Evolutionary conservation across 73 alveolate genomes (phyloP).

Genomic region (Durusdinium trenchii): DNA sequence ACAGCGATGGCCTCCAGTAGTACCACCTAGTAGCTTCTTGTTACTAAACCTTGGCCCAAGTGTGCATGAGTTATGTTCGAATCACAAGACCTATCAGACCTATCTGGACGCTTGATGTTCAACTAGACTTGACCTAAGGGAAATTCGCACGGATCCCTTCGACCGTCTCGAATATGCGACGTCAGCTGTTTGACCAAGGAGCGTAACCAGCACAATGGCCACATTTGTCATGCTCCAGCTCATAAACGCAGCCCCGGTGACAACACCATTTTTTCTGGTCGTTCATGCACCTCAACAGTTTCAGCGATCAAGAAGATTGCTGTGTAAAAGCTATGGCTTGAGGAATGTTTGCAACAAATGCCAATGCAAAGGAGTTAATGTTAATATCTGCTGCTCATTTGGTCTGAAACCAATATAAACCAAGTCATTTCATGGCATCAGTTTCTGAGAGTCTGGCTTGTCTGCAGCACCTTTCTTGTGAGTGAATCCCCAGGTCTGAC

Average conservation of each 20-base stretch:
- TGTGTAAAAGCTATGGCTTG: neutral
- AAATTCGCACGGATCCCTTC: neutral
- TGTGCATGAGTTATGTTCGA: neutral
- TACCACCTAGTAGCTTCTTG: neutral
- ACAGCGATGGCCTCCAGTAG: neutral
- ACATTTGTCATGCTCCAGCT: conserved; percentile 58
- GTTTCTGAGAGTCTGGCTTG: neutral
- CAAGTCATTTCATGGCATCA: neutral
- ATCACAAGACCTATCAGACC: neutral
- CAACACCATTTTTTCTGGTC: conserved; percentile 42
- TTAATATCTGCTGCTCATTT: neutral
- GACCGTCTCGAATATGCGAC: neutral
- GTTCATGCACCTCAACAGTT: conserved; percentile 14
- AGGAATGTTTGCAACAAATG: neutral
- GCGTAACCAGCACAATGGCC: conserved; percentile 58
- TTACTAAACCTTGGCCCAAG: no score
- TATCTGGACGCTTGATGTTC: neutral
- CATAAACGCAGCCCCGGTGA: conserved; percentile 78
- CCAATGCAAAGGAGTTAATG: neutral
- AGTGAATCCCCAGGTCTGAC: conserved; percentile 52
- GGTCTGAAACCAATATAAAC: neutral
- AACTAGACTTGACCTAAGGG: neutral
- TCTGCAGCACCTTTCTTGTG: conserved; percentile 37
- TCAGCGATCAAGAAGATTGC: neutral
- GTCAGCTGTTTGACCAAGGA: neutral